A percentile compares a stretch with the other conserved stretches of the same genome.
Evolutionary conservation across 345 rosid genomes (phyloP).

Genomic region (Euclidium syriacum): DNA sequence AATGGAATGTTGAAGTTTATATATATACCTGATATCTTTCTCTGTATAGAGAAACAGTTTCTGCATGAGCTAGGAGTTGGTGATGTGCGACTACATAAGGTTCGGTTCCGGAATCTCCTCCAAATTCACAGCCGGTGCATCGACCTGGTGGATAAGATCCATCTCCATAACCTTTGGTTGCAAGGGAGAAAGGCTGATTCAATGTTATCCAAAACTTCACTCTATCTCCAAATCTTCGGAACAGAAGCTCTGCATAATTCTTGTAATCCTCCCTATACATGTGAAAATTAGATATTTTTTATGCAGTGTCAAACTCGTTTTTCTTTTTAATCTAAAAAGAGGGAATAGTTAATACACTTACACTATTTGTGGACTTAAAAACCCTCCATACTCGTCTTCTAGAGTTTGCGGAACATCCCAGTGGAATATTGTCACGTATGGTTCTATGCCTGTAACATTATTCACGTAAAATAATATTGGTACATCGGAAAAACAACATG

Average conservation of each 20-base stretch:
- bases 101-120: constrained; percentile 38
- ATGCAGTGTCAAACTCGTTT: too few relatives aligned
- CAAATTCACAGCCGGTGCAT: constrained; percentile 18
- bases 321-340: too few relatives aligned
- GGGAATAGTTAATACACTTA: constrained; percentile 10
- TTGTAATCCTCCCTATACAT: constrained; percentile 34
- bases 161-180: constrained; percentile 7
- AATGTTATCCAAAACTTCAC: constrained; percentile 40
- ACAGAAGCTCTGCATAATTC: constrained; percentile 44
- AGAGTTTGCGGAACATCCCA: constrained; percentile 32
- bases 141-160: constrained; percentile 30
- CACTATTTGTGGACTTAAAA: constrained; percentile 30
- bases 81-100: constrained; percentile 41
- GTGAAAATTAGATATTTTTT: neutral
- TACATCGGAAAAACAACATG: neutral
- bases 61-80: constrained; percentile 41
- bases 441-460: constrained; percentile 30
- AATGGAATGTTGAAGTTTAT: too few relatives aligned
- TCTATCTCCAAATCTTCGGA: constrained; percentile 37
- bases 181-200: constrained; percentile 31
- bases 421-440: constrained; percentile 31
- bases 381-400: constrained; percentile 25
- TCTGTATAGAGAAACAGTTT: constrained; percentile 25
- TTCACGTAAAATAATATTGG: neutral
- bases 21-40: constrained; percentile 28